phyloP scores from a whole-genome alignment of 371 early-diverging fungal genomes.

The Haplosporangium sp. region DNA sequence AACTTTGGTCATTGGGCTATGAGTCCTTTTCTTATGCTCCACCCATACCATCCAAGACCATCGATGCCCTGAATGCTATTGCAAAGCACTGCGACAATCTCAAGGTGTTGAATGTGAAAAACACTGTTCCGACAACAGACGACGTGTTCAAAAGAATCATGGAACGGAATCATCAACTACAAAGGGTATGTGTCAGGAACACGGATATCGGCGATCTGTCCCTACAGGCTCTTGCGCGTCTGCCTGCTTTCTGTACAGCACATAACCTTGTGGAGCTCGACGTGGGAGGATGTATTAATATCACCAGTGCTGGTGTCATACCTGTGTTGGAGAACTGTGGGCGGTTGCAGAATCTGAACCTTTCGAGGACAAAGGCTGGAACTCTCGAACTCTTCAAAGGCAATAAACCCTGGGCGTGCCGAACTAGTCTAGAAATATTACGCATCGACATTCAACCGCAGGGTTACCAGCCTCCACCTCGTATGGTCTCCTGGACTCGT shows the following conservation, averaged over 20 bases:
- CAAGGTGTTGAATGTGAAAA: not conserved
- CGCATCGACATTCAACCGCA: conserved; percentile 12
- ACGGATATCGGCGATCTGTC: not conserved
- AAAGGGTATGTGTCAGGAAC: not conserved
- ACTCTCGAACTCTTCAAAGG: conserved; percentile 11
- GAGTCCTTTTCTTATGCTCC: not conserved
- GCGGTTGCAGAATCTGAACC: not conserved
- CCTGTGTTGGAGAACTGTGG: conserved; percentile 12
- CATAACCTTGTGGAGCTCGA: conserved; percentile 9
- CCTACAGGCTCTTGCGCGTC: not conserved
- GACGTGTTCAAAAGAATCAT: conserved; percentile 3
- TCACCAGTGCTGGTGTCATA: not conserved
- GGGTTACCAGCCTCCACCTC: not conserved
- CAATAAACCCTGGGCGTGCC: conserved; percentile 6
- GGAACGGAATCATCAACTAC: not conserved
- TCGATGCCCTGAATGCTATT: not conserved
- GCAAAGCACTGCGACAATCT: not conserved
- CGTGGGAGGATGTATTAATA: conserved; percentile 4
- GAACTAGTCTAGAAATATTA: not conserved
- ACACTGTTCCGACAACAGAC: conserved; percentile 1
- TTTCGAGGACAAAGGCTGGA: conserved; percentile 2
- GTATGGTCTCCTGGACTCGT: not conserved
- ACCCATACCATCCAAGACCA: too few relatives aligned
- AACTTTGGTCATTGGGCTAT: not conserved
- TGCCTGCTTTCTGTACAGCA: not conserved